Evolutionary conservation across 768 basidiomycete genomes (phyloP).

Genomic region (Phylloporus sp.): DNA sequence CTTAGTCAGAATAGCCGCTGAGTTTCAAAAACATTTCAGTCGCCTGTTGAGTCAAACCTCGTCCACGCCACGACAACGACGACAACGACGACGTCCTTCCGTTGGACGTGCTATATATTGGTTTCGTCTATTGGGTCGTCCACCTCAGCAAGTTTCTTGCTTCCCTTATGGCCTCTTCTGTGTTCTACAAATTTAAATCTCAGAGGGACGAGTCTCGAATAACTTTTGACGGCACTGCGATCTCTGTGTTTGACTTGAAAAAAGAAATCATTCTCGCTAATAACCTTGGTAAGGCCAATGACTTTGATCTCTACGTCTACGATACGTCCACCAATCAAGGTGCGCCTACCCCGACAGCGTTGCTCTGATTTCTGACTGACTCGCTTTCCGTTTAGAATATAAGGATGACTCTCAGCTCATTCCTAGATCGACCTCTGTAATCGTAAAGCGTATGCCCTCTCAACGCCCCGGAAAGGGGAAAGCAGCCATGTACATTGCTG

Average conservation of each 20-base stretch:
- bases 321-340: constrained; percentile 89
- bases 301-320: constrained; percentile 90
- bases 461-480: constrained; percentile 78
- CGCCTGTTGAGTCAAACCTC: constrained; percentile 23
- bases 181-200: constrained; percentile 97
- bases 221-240: constrained; percentile 97
- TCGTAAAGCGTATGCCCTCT: constrained; percentile 88
- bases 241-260: constrained; percentile 98
- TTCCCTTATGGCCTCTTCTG: constrained; percentile 75
- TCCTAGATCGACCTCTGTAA: constrained; percentile 90
- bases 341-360: constrained; percentile 30
- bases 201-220: constrained; percentile 92
- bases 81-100: constrained; percentile 8
- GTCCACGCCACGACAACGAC: constrained; percentile 17
- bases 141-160: constrained; percentile 12
- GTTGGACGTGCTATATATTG: constrained; percentile 24
- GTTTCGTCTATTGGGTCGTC: constrained; percentile 16
- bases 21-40: constrained; percentile 7
- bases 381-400: constrained; percentile 54
- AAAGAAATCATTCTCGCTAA: constrained; percentile 97
- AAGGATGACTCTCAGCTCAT: constrained; percentile 89
- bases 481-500: constrained; percentile 69
- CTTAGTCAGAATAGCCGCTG: constrained; percentile 21
- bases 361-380: not conserved
- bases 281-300: constrained; percentile 92